Percentiles rank a stretch among this genome's conserved stretches.
Conservation (phyloP, 106 monocot species). For the Allium sativum region DNA sequence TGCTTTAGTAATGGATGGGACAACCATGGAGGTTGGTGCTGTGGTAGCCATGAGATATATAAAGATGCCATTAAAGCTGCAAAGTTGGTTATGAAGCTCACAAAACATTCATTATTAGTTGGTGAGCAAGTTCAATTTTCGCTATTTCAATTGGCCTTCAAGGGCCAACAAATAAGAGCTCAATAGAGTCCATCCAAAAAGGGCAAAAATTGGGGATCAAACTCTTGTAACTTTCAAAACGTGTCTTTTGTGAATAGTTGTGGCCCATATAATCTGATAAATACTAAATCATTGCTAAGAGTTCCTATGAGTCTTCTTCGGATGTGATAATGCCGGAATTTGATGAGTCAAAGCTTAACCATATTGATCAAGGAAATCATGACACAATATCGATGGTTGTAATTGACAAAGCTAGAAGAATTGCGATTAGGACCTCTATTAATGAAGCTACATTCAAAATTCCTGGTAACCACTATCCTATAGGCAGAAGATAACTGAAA, state of each 20-base stretch:
- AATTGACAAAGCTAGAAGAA: slow-evolving; percentile 74
- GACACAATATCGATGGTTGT: slow-evolving; percentile 97
- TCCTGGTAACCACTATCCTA: no score
- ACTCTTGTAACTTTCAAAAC: slow-evolving; percentile 53
- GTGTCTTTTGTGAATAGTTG: slow-evolving; percentile 46
- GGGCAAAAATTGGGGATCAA: slow-evolving; percentile 64
- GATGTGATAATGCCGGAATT: background rate
- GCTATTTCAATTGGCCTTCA: slow-evolving; percentile 90
- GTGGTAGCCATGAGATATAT: slow-evolving; percentile 91
- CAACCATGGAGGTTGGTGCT: slow-evolving; percentile 86
- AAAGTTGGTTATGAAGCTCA: slow-evolving; percentile 62
- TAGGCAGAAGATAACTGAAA: no score
- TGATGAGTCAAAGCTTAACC: no score
- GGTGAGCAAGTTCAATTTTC: slow-evolving; percentile 27
- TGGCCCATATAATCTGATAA: slow-evolving; percentile 43
- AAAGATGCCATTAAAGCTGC: slow-evolving; percentile 89
- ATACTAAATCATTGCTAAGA: slow-evolving; percentile 4
- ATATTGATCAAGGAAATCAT: slow-evolving; percentile 39
- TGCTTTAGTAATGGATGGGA: slow-evolving; percentile 93
- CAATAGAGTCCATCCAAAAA: slow-evolving; percentile 57
- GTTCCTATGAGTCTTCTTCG: background rate
- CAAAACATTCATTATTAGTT: background rate
- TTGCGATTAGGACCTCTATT: slow-evolving; percentile 88
- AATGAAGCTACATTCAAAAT: slow-evolving; percentile 90
- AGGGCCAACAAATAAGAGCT: slow-evolving; percentile 72